Percentiles rank a stretch among this genome's conserved stretches.
These are phyloP conservation scores for Musa balbisiana DNA, from an alignment of 202 grass and related monocot species.

Conservation along the genomic window DNA sequence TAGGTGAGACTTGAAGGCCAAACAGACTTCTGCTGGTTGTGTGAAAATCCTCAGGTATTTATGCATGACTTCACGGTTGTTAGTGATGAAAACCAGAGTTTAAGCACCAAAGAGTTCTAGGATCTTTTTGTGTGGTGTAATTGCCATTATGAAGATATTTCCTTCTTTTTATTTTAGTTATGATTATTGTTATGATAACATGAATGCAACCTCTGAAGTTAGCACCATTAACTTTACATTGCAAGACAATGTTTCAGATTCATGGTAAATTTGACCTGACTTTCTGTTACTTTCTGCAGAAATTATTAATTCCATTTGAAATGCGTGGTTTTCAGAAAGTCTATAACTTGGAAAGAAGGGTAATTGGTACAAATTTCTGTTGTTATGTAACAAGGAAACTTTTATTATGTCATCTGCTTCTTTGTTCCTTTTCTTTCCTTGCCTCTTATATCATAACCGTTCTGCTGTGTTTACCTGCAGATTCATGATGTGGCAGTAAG, in stretches of 20 bases:
- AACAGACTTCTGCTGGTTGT: conserved; percentile 85
- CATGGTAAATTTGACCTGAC: background rate
- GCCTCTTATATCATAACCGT: background rate
- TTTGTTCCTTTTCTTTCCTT: background rate
- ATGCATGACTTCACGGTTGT: background rate
- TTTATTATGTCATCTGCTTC: background rate
- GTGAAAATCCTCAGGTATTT: conserved; percentile 63
- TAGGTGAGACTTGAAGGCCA: conserved; percentile 85
- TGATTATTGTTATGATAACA: background rate
- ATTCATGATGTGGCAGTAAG: conserved; percentile 44
- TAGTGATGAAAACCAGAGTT: background rate
- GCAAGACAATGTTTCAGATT: background rate
- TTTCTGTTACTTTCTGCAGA: conserved; percentile 36
- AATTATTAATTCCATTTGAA: conserved; percentile 76
- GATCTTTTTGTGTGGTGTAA: background rate
- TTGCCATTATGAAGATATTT: background rate
- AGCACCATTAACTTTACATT: background rate
- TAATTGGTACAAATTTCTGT: conserved; percentile 6
- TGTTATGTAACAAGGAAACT: background rate
- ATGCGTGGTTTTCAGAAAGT: conserved; percentile 83
- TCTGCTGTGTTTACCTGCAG: conserved; percentile 8
- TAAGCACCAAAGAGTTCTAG: background rate
- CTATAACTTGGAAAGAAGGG: conserved; percentile 76
- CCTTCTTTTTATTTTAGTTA: background rate
- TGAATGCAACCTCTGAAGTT: background rate